Conservation (phyloP, 805 yeast genomes). For the Pichia ethanolica region DNA sequence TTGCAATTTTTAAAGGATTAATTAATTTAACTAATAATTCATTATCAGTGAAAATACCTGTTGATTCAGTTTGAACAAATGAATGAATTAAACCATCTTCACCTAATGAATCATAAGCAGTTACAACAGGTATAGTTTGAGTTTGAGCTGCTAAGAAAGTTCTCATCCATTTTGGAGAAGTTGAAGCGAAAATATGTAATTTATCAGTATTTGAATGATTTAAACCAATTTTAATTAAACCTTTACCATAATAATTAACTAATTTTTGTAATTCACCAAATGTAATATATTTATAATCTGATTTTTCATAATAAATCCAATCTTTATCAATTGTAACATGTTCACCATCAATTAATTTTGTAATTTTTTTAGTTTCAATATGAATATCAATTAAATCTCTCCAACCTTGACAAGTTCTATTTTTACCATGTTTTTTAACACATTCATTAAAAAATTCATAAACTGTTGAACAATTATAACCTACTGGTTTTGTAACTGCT, state of each 20-base stretch:
- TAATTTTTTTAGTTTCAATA: conserved; percentile 65
- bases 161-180: conserved; percentile 89
- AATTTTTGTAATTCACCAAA: conserved; percentile 48
- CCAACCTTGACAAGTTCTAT: conserved; percentile 59
- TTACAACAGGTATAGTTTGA: conserved; percentile 79
- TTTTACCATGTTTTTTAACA: conserved; percentile 42
- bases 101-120: conserved; percentile 94
- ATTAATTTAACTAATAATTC: conserved; percentile 57
- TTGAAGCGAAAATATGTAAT: conserved; percentile 80
- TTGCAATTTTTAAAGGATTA: conserved; percentile 63
- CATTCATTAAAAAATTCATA: conserved; percentile 64
- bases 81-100: conserved; percentile 85
- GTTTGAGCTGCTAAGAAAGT: conserved; percentile 70
- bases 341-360: conserved; percentile 73
- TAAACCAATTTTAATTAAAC: conserved; percentile 68
- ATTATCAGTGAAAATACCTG: conserved; percentile 79
- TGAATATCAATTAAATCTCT: conserved; percentile 71
- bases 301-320: conserved; percentile 80
- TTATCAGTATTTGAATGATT: conserved; percentile 51
- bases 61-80: conserved; percentile 70
- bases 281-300: conserved; percentile 60
- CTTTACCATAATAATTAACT: conserved; percentile 58
- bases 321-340: conserved; percentile 66
- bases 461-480: conserved; percentile 56
- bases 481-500: conserved; percentile 52